Evolutionary conservation across 768 basidiomycete genomes (phyloP), one percentile per base, ranked within the genome.

Genomic region (Rhodotorula taiwanensis): DNA sequence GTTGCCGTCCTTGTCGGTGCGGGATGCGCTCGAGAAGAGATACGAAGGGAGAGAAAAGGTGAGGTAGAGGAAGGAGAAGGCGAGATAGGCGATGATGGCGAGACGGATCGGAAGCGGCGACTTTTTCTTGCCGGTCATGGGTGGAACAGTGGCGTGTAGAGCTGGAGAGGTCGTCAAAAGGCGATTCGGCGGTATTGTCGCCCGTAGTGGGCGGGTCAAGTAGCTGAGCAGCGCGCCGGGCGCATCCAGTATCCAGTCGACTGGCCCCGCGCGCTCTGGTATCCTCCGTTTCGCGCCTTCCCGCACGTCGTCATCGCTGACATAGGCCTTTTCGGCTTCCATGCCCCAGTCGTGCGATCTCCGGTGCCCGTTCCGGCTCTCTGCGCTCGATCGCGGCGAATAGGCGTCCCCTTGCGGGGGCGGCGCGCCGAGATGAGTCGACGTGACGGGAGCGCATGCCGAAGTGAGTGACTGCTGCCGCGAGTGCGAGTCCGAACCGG

Each of bases 61-160:
- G 31, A 69, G 53, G 67, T 65, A 69, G 43, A 62, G 39, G 63
- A 59, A 51, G 16, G 67, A 64, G 60, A 69, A 69, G 60, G 64
- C 31, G 53, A 69, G 67, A 63, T 69, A 69, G 27, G 60, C 54
- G 56, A 69, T 49, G 34, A 55, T 58, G 57, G 62, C 34, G 30
- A 65, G 63, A 5, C 67, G 67, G 53, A 69, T 42, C 10, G 49
- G 33, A 57, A 65, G 53, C 0, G 67, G 64, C 34, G 58, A 69
- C 3, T 63, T n/a, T 62, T 64, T n/a, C 39, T 23, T 2, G 41
- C 16, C 5, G 25, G 14, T 7, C n/a, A n/a, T n/a, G n/a, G n/a
- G n/a, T n/a, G n/a, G n/a, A n/a, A n/a, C n/a, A n/a, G n/a, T n/a
- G n/a, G n/a, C n/a, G n/a, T n/a, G n/a, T n/a, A n/a, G n/a, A n/a